Base-by-base conservation (phyloP, 1,284 basidiomycete species). In the Cutaneotrichosporon spelunceum region DNA sequence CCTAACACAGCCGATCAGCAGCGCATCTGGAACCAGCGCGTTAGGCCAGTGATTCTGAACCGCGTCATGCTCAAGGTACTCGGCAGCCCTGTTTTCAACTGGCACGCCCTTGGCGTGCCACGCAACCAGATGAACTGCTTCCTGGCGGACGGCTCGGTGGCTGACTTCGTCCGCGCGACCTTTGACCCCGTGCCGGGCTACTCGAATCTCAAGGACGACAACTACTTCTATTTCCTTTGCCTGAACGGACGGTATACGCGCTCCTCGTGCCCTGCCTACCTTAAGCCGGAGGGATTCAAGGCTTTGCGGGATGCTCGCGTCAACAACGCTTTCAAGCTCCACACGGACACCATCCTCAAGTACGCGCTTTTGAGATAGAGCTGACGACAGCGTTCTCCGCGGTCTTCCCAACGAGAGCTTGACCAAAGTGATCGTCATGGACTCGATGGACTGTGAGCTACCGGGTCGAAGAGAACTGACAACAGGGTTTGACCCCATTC, bases 71-170 rank as follows among this genome's bases (percentile, higher is more conserved):
- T 87, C 54, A 75, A 73, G 65, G 80, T 90, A 66, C 78, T 90
- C 53, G 84, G 83, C 60, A 86, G 81, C 56, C 85, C 85, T 2
- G 73, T 84, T 45, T 91, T 92, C 77, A 86, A 88, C 64, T 92
- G 90, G 90, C 90, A 90, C 69, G 88, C 89, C 0, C 81, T 91
- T 16, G 89, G 89, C 34, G 88, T 91, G 2, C 89, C 89, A 2
- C 80, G 83, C 68, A 89, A 89, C 73, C 89, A 91, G 79, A 83
- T 87, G 71, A 82, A 84, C 69, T 87, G 86, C 80, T 82, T 90
- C 73, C 73, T 88, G 48, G 70, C 85, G 30, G 88, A 90, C 68
- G 87, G 87, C 3, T 80, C 82, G 7, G 78, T 86, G 19, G 83
- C 82, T 42, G 82, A 86, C 64, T 85, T 85, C 65, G 80, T 87